Percentiles rank a stretch among this genome's conserved stretches.
These are phyloP conservation scores for Pascua sp. DNA, from an alignment of 1,284 basidiomycete genomes.

Conservation along the genomic window DNA sequence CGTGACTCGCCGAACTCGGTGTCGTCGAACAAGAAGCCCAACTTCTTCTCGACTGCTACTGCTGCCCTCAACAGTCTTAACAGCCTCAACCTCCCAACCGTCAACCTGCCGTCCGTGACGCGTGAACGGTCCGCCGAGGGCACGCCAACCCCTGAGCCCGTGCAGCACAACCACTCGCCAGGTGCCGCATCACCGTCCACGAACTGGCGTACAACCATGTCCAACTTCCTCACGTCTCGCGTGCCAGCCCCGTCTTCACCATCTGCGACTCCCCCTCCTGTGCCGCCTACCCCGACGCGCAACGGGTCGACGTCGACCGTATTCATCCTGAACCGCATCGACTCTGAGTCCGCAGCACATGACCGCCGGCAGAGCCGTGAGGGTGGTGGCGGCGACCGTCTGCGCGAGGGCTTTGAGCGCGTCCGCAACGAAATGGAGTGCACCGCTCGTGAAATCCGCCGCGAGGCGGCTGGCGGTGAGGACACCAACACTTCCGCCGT, in stretches of 20 bases:
- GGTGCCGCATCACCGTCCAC: not conserved
- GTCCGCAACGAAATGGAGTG: conserved; percentile 46
- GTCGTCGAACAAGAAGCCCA: no score
- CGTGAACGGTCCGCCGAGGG: not conserved
- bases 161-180: no score
- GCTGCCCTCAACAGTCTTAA: conserved; percentile 10
- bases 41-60: conserved; percentile 14
- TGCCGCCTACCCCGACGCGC: conserved; percentile 8
- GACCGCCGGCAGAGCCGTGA: conserved; percentile 39
- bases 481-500: conserved; percentile 6
- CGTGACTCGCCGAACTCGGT: no score
- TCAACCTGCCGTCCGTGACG: conserved; percentile 1
- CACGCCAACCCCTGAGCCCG: not conserved
- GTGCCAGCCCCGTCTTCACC: conserved; percentile 13
- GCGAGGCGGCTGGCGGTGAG: conserved; percentile 54
- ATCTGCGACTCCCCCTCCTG: conserved; percentile 9
- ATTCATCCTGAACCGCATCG: conserved; percentile 29
- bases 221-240: conserved; percentile 22
- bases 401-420: conserved; percentile 45
- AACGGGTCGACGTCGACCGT: conserved; percentile 10
- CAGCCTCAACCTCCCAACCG: conserved; percentile 8
- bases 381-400: conserved; percentile 28
- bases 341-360: conserved; percentile 32
- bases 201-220: conserved; percentile 36
- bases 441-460: conserved; percentile 45